Evolutionary conservation across 2,329 filamentous ascomycete species (phyloP), one percentile per base, ranked within the genome.

Genomic region (Cladosporium sp.): DNA sequence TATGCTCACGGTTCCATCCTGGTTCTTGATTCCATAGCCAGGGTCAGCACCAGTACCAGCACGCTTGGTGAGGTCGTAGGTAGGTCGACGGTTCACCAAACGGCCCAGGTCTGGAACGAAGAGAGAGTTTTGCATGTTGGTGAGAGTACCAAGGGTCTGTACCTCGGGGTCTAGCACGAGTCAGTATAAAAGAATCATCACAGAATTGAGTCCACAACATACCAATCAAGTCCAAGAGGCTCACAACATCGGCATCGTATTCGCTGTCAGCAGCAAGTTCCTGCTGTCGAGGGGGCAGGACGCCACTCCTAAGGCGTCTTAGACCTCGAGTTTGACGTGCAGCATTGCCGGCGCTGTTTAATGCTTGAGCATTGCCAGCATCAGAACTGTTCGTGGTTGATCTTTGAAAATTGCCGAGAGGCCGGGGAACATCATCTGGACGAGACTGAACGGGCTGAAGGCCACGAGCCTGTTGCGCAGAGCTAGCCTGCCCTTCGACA

Each of bases 81-180:
- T 93, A 1, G 92, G 91, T 67, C 89, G 84, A 58, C 92, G 86
- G 73, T 96, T 95, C 58, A 96, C 71, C 71, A 87, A 88, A 66
- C 83, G 81, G 48, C 92, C 92, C n/a, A 96, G 82, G 69, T 93
- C 89, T 0, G 92, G 92, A 1, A 96, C 81, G 77, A 96, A 96
- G 11, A 96, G 86, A 0, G 92, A 95, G 75, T 96, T 96, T 73
- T 96, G 92, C 23, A 96, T 89, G 72, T 96, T 96, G 51, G 91
- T 96, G 11, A 96, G 84, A 16, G 91, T 94, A 0, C 91, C 92
- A 3, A 96, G 80, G 0, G 92, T 92, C 39, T 91, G 88, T 3
- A 96, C 88, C 79, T 96, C 91, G 49, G 92, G 91, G 72, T 96
- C 92, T 93, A 69, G 6, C 30, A 65, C 8, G 28, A 46, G 68